Conservation (phyloP, 805 yeast genomes). For the Nakazawaea pomicola region DNA sequence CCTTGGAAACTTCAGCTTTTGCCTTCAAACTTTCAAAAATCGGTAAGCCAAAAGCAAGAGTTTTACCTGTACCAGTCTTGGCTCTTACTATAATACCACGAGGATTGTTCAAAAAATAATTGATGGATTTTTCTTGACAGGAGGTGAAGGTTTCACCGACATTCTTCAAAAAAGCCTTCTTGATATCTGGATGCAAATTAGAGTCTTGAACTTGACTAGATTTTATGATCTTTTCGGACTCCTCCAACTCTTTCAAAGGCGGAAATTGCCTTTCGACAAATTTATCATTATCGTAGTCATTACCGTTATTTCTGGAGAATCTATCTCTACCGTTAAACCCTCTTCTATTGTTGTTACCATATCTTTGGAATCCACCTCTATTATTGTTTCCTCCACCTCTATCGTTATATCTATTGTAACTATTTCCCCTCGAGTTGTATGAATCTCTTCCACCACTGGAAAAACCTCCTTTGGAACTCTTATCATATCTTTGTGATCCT, state of each 20-base stretch:
- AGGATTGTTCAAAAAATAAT: constrained; percentile 45
- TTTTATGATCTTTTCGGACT: constrained; percentile 5
- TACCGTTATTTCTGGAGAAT: background rate
- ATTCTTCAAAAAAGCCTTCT: constrained; percentile 26
- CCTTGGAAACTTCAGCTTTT: constrained; percentile 21
- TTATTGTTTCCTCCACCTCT: background rate
- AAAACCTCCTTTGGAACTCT: background rate
- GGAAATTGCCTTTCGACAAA: constrained; percentile 11
- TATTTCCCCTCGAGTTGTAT: background rate
- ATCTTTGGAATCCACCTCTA: background rate
- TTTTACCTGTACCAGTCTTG: constrained; percentile 94
- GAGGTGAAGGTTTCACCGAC: constrained; percentile 53
- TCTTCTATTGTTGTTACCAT: background rate
- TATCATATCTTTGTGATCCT: background rate
- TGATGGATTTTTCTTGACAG: constrained; percentile 61
- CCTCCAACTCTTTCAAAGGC: constrained; percentile 9
- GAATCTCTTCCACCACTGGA: background rate
- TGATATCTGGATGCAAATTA: constrained; percentile 20
- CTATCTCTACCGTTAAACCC: background rate
- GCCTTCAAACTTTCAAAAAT: constrained; percentile 52
- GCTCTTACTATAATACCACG: constrained; percentile 81
- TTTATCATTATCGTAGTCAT: constrained; percentile 1
- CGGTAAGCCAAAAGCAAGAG: constrained; percentile 85
- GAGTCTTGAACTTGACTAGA: constrained; percentile 21
- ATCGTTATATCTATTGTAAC: background rate